Evolutionary conservation across 2,329 filamentous ascomycete genomes (phyloP), one percentile per base, ranked within the genome.

Genomic region (Aspergillus transmontanensis): DNA sequence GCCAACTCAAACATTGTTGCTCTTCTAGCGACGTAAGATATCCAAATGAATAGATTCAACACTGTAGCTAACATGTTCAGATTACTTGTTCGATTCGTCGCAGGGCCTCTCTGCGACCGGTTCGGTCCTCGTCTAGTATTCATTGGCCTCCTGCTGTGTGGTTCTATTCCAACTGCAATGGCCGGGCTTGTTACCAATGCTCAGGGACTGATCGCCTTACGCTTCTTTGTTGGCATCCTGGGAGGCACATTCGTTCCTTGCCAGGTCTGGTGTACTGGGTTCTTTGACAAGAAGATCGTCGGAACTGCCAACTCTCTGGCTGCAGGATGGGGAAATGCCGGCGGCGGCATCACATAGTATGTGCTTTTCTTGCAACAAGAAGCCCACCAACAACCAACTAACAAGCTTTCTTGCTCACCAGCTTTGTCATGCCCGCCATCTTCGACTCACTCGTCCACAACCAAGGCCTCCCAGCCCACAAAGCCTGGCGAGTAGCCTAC

Each of bases 1-100:
- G 88, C 90, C 69, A 97, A 96, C 80, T 97, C 93, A 43, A 97
- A 97, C 78, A 94, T 97, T 65, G 86, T 95, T 62, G 93, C 93
- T 6, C 83, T 97, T 5, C 81, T 85, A 60, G 90, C 89, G 34
- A 92, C 90, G 83, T 87, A 77, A 73, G 84, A 46, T 28, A 11
- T 26, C n/a, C 19, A 11, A 5, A 7, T 3, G 10, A 23, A 5
- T 30, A 4, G 10, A 28, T 14, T 12, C 57, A 6, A 46, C 26
- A 10, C 34, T 21, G 1, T 30, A n/a, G 60, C 59, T 66, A 53
- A 65, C 16, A 21, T 12, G 14, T 45, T 6, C 28, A 89, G 86
- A 0, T 82, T 96, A 19, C 78, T 96, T 36, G 87, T 97, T 41
- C 90, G 94, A 61, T 83, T 93, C 50, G 77, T 93, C 58, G 89